Evolutionary conservation across 1,284 basidiomycete species (phyloP).

Genomic region (Schizophyllum amplum): DNA sequence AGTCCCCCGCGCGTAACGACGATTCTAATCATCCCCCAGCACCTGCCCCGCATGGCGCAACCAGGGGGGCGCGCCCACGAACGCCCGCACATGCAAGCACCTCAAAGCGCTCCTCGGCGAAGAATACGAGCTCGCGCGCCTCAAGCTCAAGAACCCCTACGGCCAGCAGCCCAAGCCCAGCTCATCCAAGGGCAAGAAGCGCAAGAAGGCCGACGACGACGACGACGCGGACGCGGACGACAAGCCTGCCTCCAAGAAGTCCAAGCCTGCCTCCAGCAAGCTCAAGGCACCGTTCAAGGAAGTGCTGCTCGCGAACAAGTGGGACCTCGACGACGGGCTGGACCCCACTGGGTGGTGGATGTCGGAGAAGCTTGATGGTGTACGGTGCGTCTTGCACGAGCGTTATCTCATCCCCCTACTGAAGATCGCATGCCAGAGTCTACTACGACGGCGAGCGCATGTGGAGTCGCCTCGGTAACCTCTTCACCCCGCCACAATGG

Average conservation of each 20-base stretch:
- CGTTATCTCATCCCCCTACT: neutral
- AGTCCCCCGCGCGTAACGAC: too few species aligned
- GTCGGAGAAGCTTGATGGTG: conserved; percentile 58
- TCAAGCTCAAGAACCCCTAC: conserved; percentile 39
- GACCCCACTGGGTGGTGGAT: conserved; percentile 64
- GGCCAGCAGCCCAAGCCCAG: conserved; percentile 19
- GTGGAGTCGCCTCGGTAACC: conserved; percentile 51
- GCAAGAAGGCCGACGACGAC: conserved; percentile 10
- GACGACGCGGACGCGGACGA: conserved; percentile 11
- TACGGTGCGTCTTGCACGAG: too few species aligned
- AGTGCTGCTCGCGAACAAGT: conserved; percentile 53
- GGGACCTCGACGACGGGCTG: conserved; percentile 44
- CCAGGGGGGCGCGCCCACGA: conserved; percentile 37
- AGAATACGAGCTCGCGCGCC: conserved; percentile 44
- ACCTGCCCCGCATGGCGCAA: conserved; percentile 35
- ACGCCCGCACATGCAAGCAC: conserved; percentile 57
- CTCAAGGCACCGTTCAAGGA: conserved; percentile 10
- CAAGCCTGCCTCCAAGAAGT: conserved; percentile 6
- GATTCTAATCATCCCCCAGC: conserved; percentile 1
- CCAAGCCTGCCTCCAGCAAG: neutral
- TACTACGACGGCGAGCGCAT: conserved; percentile 54
- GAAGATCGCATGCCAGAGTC: too few species aligned
- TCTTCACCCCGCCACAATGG: conserved; percentile 52
- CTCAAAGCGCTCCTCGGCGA: conserved; percentile 50
- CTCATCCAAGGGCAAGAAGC: conserved; percentile 11